Evolutionary conservation across 768 basidiomycete species (phyloP).

Genomic region (Collybiopsis luxurians): DNA sequence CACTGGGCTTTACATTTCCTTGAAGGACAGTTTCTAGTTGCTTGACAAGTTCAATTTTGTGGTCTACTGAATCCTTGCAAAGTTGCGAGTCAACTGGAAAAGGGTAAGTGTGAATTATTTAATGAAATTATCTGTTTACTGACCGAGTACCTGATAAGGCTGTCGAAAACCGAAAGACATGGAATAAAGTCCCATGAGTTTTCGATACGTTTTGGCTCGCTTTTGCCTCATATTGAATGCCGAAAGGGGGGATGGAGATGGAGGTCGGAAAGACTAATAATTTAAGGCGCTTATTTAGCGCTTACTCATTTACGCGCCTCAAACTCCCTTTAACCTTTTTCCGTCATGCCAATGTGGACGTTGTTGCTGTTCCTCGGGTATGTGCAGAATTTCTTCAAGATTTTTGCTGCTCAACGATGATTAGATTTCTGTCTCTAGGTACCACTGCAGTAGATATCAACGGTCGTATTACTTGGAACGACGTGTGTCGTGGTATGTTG

Average conservation of each 20-base stretch:
- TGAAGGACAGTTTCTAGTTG: conserved; percentile 78
- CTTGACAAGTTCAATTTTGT: conserved; percentile 74
- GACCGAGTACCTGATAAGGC: conserved; percentile 92
- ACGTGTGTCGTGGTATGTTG: conserved; percentile 56
- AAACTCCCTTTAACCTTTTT: background rate
- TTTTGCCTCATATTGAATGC: conserved; percentile 79
- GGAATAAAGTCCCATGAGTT: conserved; percentile 89
- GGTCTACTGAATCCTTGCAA: conserved; percentile 63
- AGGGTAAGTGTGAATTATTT: conserved; percentile 9
- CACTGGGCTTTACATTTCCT: conserved; percentile 89
- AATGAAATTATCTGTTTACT: conserved; percentile 15
- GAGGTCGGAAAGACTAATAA: background rate
- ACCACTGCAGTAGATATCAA: conserved; percentile 49
- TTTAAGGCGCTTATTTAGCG: background rate
- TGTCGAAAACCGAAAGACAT: conserved; percentile 88
- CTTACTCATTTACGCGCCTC: background rate
- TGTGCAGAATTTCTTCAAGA: background rate
- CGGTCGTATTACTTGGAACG: conserved; percentile 70
- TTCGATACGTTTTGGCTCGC: conserved; percentile 91
- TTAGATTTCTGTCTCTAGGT: conserved; percentile 3
- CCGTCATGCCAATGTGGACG: conserved; percentile 5
- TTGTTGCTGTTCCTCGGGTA: conserved; percentile 7
- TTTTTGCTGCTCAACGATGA: background rate
- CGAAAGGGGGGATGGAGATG: background rate
- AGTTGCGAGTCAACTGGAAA: conserved; percentile 80